Evolutionary conservation across 2,329 filamentous ascomycete genomes (phyloP).

Genomic region (Amylocarpus encephaloides): DNA sequence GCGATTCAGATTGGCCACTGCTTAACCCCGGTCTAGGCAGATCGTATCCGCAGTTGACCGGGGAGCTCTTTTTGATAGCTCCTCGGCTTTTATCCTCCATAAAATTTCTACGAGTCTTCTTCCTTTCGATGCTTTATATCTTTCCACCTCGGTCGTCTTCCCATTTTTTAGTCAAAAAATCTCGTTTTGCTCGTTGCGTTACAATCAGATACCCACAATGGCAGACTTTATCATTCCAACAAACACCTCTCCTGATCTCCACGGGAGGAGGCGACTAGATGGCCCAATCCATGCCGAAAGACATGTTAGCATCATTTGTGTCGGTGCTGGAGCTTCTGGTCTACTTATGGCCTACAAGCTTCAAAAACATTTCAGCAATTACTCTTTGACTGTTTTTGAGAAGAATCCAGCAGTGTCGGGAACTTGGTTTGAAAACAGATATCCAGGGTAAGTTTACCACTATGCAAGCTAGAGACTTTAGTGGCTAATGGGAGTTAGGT

Average conservation of each 20-base stretch:
- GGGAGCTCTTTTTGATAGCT: slow-evolving; percentile 7
- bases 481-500: slow-evolving; percentile 37
- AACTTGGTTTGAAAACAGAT: slow-evolving; percentile 47
- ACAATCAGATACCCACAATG: slow-evolving; percentile 6
- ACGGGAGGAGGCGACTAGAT: slow-evolving; percentile 9
- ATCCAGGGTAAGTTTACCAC: slow-evolving; percentile 32
- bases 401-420: slow-evolving; percentile 42
- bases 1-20: neutral
- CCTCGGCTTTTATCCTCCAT: neutral
- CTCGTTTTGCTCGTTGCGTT: neutral
- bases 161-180: neutral
- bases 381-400: slow-evolving; percentile 38
- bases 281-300: slow-evolving; percentile 22
- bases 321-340: slow-evolving; percentile 44
- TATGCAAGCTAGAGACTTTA: slow-evolving; percentile 30
- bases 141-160: neutral
- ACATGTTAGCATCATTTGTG: slow-evolving; percentile 31
- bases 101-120: neutral
- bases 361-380: slow-evolving; percentile 39
- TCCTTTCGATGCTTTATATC: neutral
- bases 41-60: slow-evolving; percentile 3
- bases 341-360: slow-evolving; percentile 44
- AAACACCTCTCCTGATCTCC: slow-evolving; percentile 7
- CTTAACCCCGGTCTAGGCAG: neutral
- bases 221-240: slow-evolving; percentile 14